These are phyloP conservation scores for Geopyxis carbonaria DNA, from an alignment of 495 filamentous ascomycete species.

Conservation along the genomic window DNA sequence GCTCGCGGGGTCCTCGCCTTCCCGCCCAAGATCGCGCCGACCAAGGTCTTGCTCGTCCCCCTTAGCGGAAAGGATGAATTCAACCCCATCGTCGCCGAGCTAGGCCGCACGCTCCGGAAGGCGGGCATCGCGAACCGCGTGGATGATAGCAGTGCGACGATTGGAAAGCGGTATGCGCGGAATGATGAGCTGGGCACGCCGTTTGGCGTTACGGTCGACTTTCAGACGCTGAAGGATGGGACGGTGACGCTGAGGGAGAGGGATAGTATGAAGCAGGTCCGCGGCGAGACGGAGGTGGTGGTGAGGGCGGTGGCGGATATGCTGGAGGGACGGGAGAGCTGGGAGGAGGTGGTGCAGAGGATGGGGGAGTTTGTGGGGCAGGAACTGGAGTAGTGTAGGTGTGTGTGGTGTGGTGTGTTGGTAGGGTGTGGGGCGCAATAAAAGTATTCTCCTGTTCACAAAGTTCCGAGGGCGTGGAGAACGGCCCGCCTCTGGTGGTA, in stretches of 20 bases:
- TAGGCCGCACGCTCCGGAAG: constrained; percentile 43
- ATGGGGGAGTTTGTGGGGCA: constrained; percentile 54
- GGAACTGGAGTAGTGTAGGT: constrained; percentile 37
- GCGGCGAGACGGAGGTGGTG: constrained; percentile 45
- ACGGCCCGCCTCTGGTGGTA: too few species aligned
- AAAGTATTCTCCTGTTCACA: neutral
- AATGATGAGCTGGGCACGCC: constrained; percentile 62
- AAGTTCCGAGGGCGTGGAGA: too few species aligned
- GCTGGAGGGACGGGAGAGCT: constrained; percentile 15
- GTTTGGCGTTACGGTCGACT: constrained; percentile 54
- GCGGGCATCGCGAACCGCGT: constrained; percentile 46
- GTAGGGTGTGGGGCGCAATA: neutral
- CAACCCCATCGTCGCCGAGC: constrained; percentile 35
- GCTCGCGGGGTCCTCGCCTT: constrained; percentile 59
- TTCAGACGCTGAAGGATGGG: constrained; percentile 55
- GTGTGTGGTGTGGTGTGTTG: neutral
- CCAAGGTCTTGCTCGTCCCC: constrained; percentile 60
- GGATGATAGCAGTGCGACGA: constrained; percentile 50
- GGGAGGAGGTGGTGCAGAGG: constrained; percentile 31
- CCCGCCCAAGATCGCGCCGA: constrained; percentile 53
- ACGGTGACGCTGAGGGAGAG: constrained; percentile 57
- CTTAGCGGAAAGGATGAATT: constrained; percentile 47
- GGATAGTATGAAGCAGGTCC: constrained; percentile 55
- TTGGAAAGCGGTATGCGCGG: constrained; percentile 57
- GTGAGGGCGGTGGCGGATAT: constrained; percentile 41